Conservation (phyloP, 1,139 yeast genomes). For the Geotrichum phurueaensis region DNA sequence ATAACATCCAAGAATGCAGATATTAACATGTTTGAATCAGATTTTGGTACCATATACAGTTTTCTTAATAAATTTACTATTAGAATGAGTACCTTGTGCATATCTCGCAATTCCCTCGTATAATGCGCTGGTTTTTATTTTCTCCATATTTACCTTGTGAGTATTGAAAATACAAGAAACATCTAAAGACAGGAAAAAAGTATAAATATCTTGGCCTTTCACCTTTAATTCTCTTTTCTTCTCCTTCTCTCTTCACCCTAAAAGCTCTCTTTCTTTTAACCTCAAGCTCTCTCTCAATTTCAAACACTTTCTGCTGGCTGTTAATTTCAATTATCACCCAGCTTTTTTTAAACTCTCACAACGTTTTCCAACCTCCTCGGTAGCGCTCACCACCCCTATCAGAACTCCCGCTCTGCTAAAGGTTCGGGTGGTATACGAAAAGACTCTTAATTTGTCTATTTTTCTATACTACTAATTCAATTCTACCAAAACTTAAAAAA, state of each 20-base stretch:
- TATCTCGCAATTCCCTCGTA: too few species aligned
- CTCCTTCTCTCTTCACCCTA: neutral
- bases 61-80: too few species aligned
- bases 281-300: neutral
- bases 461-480: constrained; percentile 11
- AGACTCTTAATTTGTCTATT: constrained; percentile 9
- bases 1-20: too few species aligned
- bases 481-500: constrained; percentile 2
- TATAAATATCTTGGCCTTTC: constrained; percentile 9
- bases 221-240: neutral
- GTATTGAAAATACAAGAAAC: neutral
- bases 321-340: constrained; percentile 6
- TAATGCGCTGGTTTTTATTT: neutral
- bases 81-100: too few species aligned
- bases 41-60: too few species aligned
- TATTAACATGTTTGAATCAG: too few species aligned
- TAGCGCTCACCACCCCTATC: constrained; percentile 36
- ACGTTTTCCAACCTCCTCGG: constrained; percentile 33
- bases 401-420: constrained; percentile 33
- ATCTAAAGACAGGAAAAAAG: neutral
- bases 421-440: constrained; percentile 34
- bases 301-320: neutral
- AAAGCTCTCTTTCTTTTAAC: neutral
- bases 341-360: constrained; percentile 19
- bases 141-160: neutral